Evolutionary conservation across 495 filamentous ascomycete genomes (phyloP).

Genomic region (Annulohypoxylon nitens): DNA sequence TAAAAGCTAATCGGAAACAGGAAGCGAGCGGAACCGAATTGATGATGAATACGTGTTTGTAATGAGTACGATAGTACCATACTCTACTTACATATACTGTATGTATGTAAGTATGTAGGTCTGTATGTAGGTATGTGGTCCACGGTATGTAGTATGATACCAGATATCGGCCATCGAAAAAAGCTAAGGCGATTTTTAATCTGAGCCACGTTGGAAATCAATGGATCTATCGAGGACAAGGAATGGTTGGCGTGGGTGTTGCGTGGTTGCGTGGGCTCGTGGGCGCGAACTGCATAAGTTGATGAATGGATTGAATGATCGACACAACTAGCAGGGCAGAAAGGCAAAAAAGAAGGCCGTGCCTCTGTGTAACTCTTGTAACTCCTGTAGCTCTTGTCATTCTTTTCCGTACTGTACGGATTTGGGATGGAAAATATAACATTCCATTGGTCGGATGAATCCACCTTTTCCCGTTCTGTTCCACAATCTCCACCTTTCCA

Average conservation of each 20-base stretch:
- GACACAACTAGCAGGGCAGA: constrained; percentile 35
- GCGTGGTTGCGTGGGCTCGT: constrained; percentile 14
- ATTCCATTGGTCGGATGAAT: constrained; percentile 41
- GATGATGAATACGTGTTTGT: constrained; percentile 44
- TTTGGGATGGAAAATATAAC: not conserved
- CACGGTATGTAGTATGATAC: no score
- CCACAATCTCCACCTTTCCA: constrained; percentile 14
- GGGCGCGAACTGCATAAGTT: constrained; percentile 27
- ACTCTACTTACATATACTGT: no score
- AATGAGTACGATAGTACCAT: constrained; percentile 17
- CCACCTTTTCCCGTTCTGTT: constrained; percentile 33
- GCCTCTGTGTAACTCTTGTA: not conserved
- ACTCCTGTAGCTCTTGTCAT: not conserved
- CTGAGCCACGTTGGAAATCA: constrained; percentile 23
- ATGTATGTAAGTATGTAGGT: no score
- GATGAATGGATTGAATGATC: constrained; percentile 28
- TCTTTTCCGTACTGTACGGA: constrained; percentile 30
- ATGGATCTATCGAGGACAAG: not conserved
- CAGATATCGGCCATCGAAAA: constrained; percentile 19
- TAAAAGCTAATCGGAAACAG: constrained; percentile 18
- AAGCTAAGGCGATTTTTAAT: constrained; percentile 23
- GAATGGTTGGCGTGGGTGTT: constrained; percentile 8
- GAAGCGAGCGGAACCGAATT: constrained; percentile 7
- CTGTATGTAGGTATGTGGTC: no score
- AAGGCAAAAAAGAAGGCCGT: constrained; percentile 15